Percentiles rank a stretch among this genome's conserved stretches.
Conservation (phyloP, 1,284 basidiomycete genomes). For the Rhodotorula sp. region DNA sequence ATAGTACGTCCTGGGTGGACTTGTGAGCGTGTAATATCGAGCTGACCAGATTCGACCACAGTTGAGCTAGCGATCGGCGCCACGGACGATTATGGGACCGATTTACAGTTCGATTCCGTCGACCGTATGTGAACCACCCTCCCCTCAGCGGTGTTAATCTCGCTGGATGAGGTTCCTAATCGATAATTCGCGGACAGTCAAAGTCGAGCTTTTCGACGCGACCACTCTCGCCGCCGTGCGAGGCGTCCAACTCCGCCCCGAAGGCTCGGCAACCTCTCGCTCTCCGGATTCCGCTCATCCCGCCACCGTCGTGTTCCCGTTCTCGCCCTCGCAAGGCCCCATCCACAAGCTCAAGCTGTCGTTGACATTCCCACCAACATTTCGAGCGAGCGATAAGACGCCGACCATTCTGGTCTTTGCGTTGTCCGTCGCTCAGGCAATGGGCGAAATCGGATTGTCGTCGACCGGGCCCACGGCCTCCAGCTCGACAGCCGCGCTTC, state of each 20-base stretch:
- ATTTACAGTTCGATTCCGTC: conserved; percentile 27
- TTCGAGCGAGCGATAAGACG: not conserved
- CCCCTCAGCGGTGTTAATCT: not conserved
- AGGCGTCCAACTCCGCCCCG: conserved; percentile 2
- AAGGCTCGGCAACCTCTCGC: not conserved
- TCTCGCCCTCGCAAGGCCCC: conserved; percentile 23
- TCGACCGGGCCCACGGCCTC: not conserved
- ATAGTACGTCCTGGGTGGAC: not conserved
- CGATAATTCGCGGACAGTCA: not conserved
- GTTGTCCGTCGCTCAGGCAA: not conserved
- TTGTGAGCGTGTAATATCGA: too few species aligned
- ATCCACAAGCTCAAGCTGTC: conserved; percentile 16
- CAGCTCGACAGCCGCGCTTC: not conserved
- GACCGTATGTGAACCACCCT: conserved; percentile 11
- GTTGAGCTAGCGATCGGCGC: conserved; percentile 30
- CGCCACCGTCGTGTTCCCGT: conserved; percentile 5
- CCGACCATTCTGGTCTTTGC: not conserved
- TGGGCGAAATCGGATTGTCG: not conserved
- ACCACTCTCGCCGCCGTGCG: not conserved
- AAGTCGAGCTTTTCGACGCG: conserved; percentile 1
- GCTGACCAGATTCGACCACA: not conserved
- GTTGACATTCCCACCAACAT: not conserved
- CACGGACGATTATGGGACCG: conserved; percentile 37
- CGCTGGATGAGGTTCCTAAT: not conserved
- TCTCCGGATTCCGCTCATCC: not conserved